Percentiles rank a stretch among this genome's conserved stretches.
These are phyloP conservation scores for Candida palmyrensis DNA, from an alignment of 805 yeast genomes.

Conservation along the genomic window DNA sequence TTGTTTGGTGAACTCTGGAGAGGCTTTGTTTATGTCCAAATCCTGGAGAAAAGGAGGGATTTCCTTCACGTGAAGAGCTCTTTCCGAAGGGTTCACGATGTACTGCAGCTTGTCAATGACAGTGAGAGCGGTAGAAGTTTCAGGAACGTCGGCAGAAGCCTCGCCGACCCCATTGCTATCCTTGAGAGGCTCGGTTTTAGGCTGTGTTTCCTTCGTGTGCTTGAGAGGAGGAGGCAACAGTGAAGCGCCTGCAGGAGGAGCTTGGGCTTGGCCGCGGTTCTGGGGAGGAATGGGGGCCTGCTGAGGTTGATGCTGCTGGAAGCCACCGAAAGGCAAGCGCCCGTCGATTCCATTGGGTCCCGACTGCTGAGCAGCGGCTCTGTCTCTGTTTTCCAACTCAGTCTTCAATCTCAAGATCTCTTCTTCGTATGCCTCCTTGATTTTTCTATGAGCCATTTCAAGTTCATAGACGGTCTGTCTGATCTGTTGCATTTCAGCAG, in stretches of 20 bases:
- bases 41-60: constrained; percentile 79
- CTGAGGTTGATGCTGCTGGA: constrained; percentile 11
- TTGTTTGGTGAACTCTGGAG: constrained; percentile 74
- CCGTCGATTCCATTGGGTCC: constrained; percentile 10
- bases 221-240: constrained; percentile 12
- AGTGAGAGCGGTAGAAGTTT: constrained; percentile 27
- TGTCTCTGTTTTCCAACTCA: constrained; percentile 78
- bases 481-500: constrained; percentile 88
- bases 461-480: constrained; percentile 91
- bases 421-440: constrained; percentile 94
- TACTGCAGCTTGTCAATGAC: constrained; percentile 37
- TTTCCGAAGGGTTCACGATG: constrained; percentile 37
- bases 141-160: constrained; percentile 10
- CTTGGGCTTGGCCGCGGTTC: constrained; percentile 5
- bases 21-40: constrained; percentile 72
- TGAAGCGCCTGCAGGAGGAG: constrained; percentile 3
- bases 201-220: constrained; percentile 12
- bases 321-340: constrained; percentile 10
- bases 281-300: constrained; percentile 2
- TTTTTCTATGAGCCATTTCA: constrained; percentile 89
- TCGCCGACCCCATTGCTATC: constrained; percentile 10
- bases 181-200: constrained; percentile 14
- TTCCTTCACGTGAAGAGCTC: constrained; percentile 60
- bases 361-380: constrained; percentile 44
- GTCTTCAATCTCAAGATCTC: constrained; percentile 82